Base-by-base conservation (phyloP, 192 early-diverging fungal genomes). In the Linnemannia elongata region DNA sequence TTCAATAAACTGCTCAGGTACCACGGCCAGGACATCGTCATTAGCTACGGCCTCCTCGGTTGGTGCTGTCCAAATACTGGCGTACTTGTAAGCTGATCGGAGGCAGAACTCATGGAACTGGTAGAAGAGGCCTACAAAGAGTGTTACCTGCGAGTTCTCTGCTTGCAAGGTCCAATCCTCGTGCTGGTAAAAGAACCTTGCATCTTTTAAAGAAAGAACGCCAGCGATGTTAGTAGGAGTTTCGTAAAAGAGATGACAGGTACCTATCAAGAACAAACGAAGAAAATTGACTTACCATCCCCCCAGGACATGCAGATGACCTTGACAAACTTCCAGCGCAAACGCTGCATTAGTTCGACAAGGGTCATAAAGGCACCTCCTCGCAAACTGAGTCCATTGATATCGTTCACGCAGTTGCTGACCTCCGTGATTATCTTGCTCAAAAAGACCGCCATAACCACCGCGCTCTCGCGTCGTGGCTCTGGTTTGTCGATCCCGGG, bases 281-380 rank as follows among this genome's bases (percentile, higher is more conserved):
- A 57, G 27, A 44, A 24, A 77, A 22, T 13, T 44, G 2, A 20
- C 20, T 90, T 94, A 95, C 97, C 96, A 85, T 93, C 88, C 70
- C 94, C 92, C 93, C 97, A 95, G 78, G 89, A 91, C 69, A 93
- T 90, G 88, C 97, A 97, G 13, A 98, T 85, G 20, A 93, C 90
- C 69, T 97, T 93, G 18, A 95, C 86, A 87, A 95, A 93, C 55
- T 94, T 92, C 80, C 90, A 91, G 76, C 95, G 93, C n/a, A 97
- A 86, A 42, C 92, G 89, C 72, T 94, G 93, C 83, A 96, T 94
- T 69, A 96, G 86, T 33, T 93, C 92, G 22, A 92, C 93, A 60
- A 98, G 82, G 6, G 91, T 91, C 54, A 91, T 84, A 77, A 95
- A 93, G 0, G 95, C 93, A 75, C 96, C 95, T 20, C 94, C 92